Percentiles rank a stretch among this genome's conserved stretches.
phyloP scores from a whole-genome alignment of 139 green algal genomes.

The Microglena sp. region DNA sequence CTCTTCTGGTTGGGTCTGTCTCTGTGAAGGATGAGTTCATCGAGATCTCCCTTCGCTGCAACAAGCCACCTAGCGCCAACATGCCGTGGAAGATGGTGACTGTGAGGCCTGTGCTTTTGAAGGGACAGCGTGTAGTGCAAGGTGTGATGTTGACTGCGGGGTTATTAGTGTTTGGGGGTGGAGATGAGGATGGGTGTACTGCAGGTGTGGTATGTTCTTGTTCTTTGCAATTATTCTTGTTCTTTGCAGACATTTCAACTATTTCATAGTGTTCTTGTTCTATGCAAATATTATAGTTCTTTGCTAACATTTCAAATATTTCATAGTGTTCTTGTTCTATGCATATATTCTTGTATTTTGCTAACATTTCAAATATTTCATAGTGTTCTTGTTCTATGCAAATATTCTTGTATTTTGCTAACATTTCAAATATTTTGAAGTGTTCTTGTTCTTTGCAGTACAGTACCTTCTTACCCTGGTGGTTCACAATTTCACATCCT shows the following conservation, averaged over 20 bases:
- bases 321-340: too few species aligned
- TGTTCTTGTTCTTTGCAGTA: background rate
- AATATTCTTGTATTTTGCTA: background rate
- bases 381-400: too few species aligned
- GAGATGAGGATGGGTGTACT: background rate
- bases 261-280: background rate
- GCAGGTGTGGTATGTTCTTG: background rate
- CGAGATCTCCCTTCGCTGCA: too few species aligned
- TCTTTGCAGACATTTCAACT: too few species aligned
- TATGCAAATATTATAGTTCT: too few species aligned
- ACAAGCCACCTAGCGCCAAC: background rate
- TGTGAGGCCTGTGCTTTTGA: slow-evolving; percentile 14
- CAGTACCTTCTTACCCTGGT: background rate
- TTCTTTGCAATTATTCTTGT: too few species aligned
- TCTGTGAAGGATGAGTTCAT: too few species aligned
- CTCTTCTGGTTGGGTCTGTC: too few species aligned
- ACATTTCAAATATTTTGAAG: slow-evolving; percentile 12
- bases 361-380: too few species aligned
- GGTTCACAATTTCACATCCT: background rate
- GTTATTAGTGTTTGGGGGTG: background rate
- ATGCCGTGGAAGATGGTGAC: slow-evolving; percentile 11
- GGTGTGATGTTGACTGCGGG: background rate
- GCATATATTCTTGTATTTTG: background rate
- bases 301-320: too few species aligned
- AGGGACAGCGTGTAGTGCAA: slow-evolving; percentile 15